A percentile compares a stretch with the other conserved stretches of the same genome.
phyloP scores from a whole-genome alignment of 768 basidiomycete species.

The Psilocybe cubensis region DNA sequence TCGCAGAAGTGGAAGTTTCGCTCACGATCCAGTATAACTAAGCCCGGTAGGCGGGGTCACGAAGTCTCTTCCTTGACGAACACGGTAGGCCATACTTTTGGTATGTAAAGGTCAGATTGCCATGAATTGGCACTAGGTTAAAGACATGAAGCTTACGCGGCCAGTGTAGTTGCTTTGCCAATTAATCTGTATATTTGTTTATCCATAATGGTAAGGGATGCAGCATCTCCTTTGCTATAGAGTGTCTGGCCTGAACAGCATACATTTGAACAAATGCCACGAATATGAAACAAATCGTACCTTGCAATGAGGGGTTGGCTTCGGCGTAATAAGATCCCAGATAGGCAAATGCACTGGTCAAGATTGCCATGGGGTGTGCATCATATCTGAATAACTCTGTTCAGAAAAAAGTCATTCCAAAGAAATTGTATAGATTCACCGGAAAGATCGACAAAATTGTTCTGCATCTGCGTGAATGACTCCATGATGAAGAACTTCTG shows the following conservation, averaged over 20 bases:
- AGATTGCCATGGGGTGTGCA: slow-evolving; percentile 90
- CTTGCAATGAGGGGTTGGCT: slow-evolving; percentile 87
- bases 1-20: not conserved
- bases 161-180: slow-evolving; percentile 87
- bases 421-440: slow-evolving; percentile 34
- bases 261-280: not conserved
- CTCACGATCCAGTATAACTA: slow-evolving; percentile 83
- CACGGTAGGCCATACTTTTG: slow-evolving; percentile 86
- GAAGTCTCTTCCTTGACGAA: slow-evolving; percentile 89
- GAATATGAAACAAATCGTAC: slow-evolving; percentile 32
- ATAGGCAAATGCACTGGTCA: slow-evolving; percentile 87
- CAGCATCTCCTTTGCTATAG: slow-evolving; percentile 67
- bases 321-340: slow-evolving; percentile 87
- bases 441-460: slow-evolving; percentile 70
- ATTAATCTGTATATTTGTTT: slow-evolving; percentile 90
- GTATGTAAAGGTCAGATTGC: not conserved
- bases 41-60: slow-evolving; percentile 82
- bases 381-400: slow-evolving; percentile 61
- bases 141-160: slow-evolving; percentile 58
- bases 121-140: not conserved
- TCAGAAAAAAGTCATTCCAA: not conserved
- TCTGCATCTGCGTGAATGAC: slow-evolving; percentile 70
- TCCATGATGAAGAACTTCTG: slow-evolving; percentile 80
- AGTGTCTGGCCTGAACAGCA: slow-evolving; percentile 68
- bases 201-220: slow-evolving; percentile 81